Evolutionary conservation across 345 rosid genomes (phyloP), one percentile per base, ranked within the genome.

Genomic region (Bruguiera gymnorhiza): DNA sequence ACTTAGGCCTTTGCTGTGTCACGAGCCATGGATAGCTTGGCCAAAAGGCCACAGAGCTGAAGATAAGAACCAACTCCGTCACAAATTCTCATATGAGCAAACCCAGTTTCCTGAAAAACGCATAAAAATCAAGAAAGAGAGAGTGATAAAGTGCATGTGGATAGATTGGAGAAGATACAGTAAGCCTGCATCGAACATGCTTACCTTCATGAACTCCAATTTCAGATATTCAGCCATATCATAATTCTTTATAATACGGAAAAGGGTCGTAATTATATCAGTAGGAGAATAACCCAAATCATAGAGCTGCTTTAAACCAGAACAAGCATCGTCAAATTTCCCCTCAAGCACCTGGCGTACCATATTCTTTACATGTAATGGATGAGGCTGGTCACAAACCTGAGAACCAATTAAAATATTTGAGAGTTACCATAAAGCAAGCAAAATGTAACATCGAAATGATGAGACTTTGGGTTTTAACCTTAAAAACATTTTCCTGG

Each of bases 351-450:
- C 89, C 56, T 92, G 79, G 16, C 86, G 87, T 30, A 92, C 89
- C 84, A 92, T 88, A 76, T 95, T 92, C 84, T 90, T 95, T 73
- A 90, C 92, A 60, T 92, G 98, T 81, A 92, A 77, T 4, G 99
- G 99, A 70, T 95, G 99, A 76, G 99, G 99, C 77, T 95, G 98
- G 74, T 95, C 97, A 67, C 99, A 92, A 19, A 95, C 99, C 99
- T 95, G 73, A 48, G 68, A 68, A 70, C 8, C 16, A 63, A 64
- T 15, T 27, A 54, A 57, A 60, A 18, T 52, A 29, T 26, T 70
- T 8, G 18, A 56, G 31, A 27, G 59, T 37, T 66, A 1, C 31
- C 54, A 53, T 26, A 30, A 2, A 10, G 8, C 52, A 32, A 23
- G 23, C 16, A 16, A 10, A 18, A 50, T 30, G 19, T 57, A 48